Conservation (phyloP, 257 asterid genomes). For the Scutellaria baicalensis region DNA sequence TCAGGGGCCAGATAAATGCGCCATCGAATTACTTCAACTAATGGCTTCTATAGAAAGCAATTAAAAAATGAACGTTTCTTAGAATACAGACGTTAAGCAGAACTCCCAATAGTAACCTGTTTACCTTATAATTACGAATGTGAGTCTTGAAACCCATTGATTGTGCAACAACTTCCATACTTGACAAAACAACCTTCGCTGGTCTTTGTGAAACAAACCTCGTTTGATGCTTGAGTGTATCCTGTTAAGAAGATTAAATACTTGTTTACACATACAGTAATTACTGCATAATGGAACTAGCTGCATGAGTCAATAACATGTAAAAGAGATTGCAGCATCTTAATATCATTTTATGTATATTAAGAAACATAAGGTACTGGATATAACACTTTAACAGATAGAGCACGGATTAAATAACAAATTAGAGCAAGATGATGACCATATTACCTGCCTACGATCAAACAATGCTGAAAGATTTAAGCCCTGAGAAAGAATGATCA, state of each 20-base stretch:
- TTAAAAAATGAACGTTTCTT: not conserved
- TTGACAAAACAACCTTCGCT: conserved; percentile 79
- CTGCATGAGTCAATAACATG: not conserved
- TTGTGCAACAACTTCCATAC: conserved; percentile 98
- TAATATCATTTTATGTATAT: not conserved
- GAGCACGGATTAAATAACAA: not conserved
- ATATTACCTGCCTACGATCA: conserved; percentile 75
- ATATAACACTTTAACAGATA: not conserved
- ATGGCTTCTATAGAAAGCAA: not conserved
- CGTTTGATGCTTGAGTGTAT: conserved; percentile 71
- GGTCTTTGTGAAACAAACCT: conserved; percentile 90
- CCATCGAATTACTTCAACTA: not conserved
- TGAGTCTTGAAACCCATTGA: conserved; percentile 99
- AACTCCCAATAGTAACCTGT: not conserved
- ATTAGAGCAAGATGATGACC: not conserved
- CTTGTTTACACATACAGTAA: not conserved
- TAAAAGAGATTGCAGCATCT: not conserved
- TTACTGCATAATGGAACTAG: not conserved
- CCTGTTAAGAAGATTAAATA: conserved; percentile 36
- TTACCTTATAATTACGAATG: conserved; percentile 89
- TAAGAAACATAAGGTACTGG: not conserved
- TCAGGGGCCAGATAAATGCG: not conserved
- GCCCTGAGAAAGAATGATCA: conserved; percentile 94
- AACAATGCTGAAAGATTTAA: conserved; percentile 79
- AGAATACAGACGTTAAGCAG: not conserved